Evolutionary conservation across 345 rosid species (phyloP).

Genomic region (Acer campestre): DNA sequence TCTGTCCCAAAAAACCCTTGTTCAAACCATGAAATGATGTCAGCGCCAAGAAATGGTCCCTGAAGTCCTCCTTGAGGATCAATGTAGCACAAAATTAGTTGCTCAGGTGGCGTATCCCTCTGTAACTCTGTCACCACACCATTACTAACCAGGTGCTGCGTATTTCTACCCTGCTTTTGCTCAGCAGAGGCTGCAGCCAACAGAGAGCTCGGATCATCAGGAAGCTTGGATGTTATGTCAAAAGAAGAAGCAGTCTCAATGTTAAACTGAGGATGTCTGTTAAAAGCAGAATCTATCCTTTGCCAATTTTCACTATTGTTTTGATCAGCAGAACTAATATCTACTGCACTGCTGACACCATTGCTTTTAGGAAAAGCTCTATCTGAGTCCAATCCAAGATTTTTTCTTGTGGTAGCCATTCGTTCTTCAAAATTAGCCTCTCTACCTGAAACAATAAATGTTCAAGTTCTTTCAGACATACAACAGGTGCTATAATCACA

Average conservation of each 20-base stretch:
- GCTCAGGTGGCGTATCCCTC: slow-evolving; percentile 47
- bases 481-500: background rate
- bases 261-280: slow-evolving; percentile 15
- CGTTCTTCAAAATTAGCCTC: slow-evolving; percentile 25
- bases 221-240: slow-evolving; percentile 34
- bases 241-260: slow-evolving; percentile 22
- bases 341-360: slow-evolving; percentile 26
- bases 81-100: slow-evolving; percentile 64
- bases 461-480: background rate
- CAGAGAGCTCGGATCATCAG: slow-evolving; percentile 45
- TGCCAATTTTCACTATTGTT: slow-evolving; percentile 27
- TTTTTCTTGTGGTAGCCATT: slow-evolving; percentile 14
- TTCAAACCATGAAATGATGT: slow-evolving; percentile 86
- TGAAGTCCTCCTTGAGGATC: slow-evolving; percentile 87
- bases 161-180: slow-evolving; percentile 21
- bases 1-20: slow-evolving; percentile 93
- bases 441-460: slow-evolving; percentile 25
- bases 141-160: slow-evolving; percentile 17
- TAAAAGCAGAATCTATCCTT: slow-evolving; percentile 22
- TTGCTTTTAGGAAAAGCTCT: background rate
- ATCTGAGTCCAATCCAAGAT: slow-evolving; percentile 12
- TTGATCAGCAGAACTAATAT: slow-evolving; percentile 17
- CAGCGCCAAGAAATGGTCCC: slow-evolving; percentile 87
- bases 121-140: slow-evolving; percentile 26
- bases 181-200: slow-evolving; percentile 30